Evolutionary conservation across 2,329 filamentous ascomycete genomes (phyloP), one percentile per base, ranked within the genome.

Genomic region (Acephala macrosclerotiorum): DNA sequence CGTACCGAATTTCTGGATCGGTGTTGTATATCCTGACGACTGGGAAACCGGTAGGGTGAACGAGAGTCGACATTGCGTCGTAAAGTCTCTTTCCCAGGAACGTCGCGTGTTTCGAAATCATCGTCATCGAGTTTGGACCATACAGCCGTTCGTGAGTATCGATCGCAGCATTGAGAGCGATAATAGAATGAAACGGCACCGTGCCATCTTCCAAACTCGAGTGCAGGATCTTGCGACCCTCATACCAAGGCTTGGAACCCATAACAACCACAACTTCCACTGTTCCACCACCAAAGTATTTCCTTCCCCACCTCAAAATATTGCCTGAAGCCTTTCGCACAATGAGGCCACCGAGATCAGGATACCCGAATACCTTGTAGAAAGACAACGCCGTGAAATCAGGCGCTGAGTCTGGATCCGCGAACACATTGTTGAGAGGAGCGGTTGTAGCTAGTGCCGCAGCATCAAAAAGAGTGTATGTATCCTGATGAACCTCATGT

Each of bases 291-390:
- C 94, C 94, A 77, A 97, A 97, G 73, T 96, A 97, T 66, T 81
- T 88, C 65, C 92, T 86, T 53, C 82, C 81, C 51, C 82, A 82
- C 29, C 85, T 80, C 57, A 97, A 88, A 1, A 89, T 74, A 42
- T 84, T 78, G 16, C 85, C 86, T 7, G 91, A 86, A 26, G 85
- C 83, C 70, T 91, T 93, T 36, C 91, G 88, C 9, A 97, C 88
- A 25, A 97, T 87, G 63, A 97, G 80, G 0, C 89, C 93, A 0
- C 94, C 94, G 1, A 97, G 81, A 75, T 97, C 92, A 0, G 94
- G 94, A 68, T 97, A 97, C 0, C 94, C 94, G 76, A 97, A 97
- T 14, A 97, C 94, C 78, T 97, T 97, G 80, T 97, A 96, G 67
- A 97, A 88, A 76, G 93, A 97, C 42, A 97, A 74, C 0, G 92